Base-by-base conservation (phyloP, 73 alveolate genomes). In the Symbiodinium natans region DNA sequence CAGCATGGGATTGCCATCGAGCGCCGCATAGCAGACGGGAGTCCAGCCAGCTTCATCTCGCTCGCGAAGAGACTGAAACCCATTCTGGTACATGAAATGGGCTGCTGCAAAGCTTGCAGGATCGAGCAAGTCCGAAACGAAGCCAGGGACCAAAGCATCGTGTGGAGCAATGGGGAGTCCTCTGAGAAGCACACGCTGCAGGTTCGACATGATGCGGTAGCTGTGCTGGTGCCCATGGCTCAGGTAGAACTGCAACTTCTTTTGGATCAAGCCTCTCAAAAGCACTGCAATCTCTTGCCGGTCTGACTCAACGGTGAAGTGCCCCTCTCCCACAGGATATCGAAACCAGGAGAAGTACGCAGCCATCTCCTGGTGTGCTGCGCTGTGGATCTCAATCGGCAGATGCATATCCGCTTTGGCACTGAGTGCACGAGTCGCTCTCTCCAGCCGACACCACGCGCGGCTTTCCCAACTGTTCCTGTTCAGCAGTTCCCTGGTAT, bases 31-130 rank as follows among this genome's bases (percentile, higher is more conserved):
- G 33, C 94, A 86, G 10, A 86, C 39, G 33, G 94, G 94, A 9
- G 94, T 54, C 94, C 94, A 86, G 27, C 94, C 94, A 13, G 94
- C 94, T 5, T 31, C 29, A 38, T 86, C 94, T 4, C 94, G 94
- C 41, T 86, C 84, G 5, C 17, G 10, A 19, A 86, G 23, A 21
- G 33, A 23, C 43, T 25, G 13, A 31, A 86, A 86, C 41, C 84
- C 34, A 71, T 86, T 86, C 40, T 86, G 74, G 31, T 86, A 71
- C 94, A 56, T 54, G 83, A 75, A 11, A 25, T 54, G 15, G 8
- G 36, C 82, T 10, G 19, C 54, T 5, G 83, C 52, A 56, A 54
- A 75, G 31, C 34, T 33, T 2, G 84, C 36, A 17, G 84, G 84
- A 52, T 86, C 94, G 21, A 36, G 52, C 42, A 7, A 23, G 39